phyloP scores from a whole-genome alignment of 495 filamentous ascomycete genomes.

The Xylaria intraflava region DNA sequence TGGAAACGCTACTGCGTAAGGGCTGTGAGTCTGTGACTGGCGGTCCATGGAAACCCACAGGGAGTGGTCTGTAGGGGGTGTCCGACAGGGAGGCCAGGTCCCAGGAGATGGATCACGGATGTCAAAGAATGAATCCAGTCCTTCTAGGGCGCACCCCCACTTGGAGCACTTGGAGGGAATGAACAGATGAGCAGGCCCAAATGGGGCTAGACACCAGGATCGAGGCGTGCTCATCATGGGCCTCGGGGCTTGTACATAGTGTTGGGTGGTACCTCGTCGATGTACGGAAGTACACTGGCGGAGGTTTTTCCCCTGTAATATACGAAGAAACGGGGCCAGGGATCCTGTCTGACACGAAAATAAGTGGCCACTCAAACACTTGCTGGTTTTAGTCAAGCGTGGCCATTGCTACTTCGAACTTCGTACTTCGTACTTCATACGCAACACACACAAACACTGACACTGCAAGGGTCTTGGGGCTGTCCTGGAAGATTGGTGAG shows the following conservation, averaged over 20 bases:
- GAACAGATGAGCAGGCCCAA: conserved; percentile 15
- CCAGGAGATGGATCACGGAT: conserved; percentile 13
- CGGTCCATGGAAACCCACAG: conserved; percentile 5
- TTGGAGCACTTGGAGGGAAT: conserved; percentile 11
- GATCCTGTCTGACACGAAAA: conserved; percentile 35
- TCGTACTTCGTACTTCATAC: conserved; percentile 25
- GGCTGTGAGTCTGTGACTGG: conserved; percentile 9
- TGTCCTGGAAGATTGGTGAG: conserved; percentile 5
- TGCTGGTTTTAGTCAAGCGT: conserved; percentile 8
- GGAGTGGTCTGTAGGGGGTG: neutral
- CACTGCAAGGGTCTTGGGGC: conserved; percentile 13
- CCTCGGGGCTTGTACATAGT: conserved; percentile 13
- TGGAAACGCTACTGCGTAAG: neutral
- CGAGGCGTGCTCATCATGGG: conserved; percentile 18
- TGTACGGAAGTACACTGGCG: conserved; percentile 21
- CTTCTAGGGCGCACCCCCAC: conserved; percentile 25
- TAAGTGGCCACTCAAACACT: conserved; percentile 27
- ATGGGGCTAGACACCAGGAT: conserved; percentile 15
- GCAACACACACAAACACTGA: conserved; percentile 19
- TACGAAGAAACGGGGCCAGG: conserved; percentile 27
- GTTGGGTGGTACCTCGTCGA: too few relatives aligned
- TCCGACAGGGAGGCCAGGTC: conserved; percentile 11
- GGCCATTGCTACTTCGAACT: conserved; percentile 11
- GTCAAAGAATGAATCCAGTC: conserved; percentile 24
- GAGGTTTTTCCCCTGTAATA: conserved; percentile 28